phyloP scores from a whole-genome alignment of 192 early-diverging fungal genomes.

The Rhizoclosmatium sp. region DNA sequence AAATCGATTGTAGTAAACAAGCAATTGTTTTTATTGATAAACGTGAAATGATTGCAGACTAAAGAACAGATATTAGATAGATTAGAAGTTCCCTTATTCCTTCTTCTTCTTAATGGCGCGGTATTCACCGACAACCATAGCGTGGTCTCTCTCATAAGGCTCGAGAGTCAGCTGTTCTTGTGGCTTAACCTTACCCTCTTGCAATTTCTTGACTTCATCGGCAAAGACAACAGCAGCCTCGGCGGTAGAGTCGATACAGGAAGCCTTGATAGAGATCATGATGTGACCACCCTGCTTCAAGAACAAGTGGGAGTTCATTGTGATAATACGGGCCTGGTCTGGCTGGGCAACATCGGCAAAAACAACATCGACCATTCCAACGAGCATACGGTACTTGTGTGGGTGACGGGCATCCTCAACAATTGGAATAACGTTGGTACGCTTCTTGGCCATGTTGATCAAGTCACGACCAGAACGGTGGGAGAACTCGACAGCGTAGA shows the following conservation, averaged over 20 bases:
- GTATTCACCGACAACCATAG: constrained; percentile 93
- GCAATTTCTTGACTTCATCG: constrained; percentile 95
- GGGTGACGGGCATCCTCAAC: constrained; percentile 99
- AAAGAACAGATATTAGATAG: too few species aligned
- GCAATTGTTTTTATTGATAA: too few species aligned
- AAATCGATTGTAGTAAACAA: too few species aligned
- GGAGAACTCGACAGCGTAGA: constrained; percentile 99
- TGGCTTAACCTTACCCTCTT: constrained; percentile 87
- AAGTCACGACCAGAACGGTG: constrained; percentile 98
- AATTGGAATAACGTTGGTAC: constrained; percentile 98
- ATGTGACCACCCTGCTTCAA: constrained; percentile 96
- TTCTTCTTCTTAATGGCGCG: constrained; percentile 51
- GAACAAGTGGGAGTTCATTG: constrained; percentile 97
- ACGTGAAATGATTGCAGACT: too few species aligned
- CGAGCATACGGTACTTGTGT: constrained; percentile 99
- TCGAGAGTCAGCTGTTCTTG: constrained; percentile 97
- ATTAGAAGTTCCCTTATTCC: not conserved
- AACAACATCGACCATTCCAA: constrained; percentile 97
- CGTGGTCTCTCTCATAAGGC: constrained; percentile 99
- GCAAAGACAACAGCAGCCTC: constrained; percentile 97
- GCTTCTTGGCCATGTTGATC: constrained; percentile 99
- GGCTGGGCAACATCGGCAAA: constrained; percentile 99
- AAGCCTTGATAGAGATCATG: constrained; percentile 99
- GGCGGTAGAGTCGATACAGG: constrained; percentile 99
- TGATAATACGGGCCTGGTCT: constrained; percentile 99